These are phyloP conservation scores for Fusarium udum DNA, from an alignment of 2,329 filamentous ascomycete genomes.

Conservation along the genomic window DNA sequence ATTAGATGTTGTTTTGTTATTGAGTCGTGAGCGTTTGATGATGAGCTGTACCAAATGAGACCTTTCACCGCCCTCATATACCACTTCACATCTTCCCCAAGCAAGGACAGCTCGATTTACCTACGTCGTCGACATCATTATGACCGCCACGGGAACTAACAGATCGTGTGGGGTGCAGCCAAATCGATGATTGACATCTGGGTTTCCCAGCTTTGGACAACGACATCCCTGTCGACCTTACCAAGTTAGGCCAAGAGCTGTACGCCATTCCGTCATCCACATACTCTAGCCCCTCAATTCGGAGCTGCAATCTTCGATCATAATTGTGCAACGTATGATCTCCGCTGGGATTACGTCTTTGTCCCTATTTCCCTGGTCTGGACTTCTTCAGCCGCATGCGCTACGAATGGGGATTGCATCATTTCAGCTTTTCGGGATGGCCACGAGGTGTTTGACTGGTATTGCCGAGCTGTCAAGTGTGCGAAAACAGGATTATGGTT, in stretches of 20 bases:
- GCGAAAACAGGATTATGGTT: constrained; percentile 16
- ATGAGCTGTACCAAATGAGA: neutral
- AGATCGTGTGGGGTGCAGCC: constrained; percentile 20
- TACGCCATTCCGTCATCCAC: constrained; percentile 29
- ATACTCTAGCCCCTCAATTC: neutral
- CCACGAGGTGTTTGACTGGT: neutral
- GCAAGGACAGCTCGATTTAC: neutral
- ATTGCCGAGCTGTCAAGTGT: neutral
- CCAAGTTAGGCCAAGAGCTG: constrained; percentile 7
- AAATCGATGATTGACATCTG: constrained; percentile 11
- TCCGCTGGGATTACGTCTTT: constrained; percentile 4
- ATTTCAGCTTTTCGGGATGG: constrained; percentile 1
- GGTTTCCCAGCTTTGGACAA: constrained; percentile 1
- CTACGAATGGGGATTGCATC: constrained; percentile 16
- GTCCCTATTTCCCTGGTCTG: constrained; percentile 2
- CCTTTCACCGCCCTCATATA: constrained; percentile 19
- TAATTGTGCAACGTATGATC: constrained; percentile 2
- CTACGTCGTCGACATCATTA: constrained; percentile 33
- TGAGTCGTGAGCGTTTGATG: neutral
- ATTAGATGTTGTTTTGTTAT: neutral
- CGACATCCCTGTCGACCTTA: constrained; percentile 20
- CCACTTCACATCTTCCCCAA: neutral
- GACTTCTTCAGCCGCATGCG: neutral
- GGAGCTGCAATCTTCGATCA: neutral
- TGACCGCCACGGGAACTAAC: constrained; percentile 20